Evolutionary conservation across 768 basidiomycete genomes (phyloP).

Genomic region (Gautieria morchelliformis): DNA sequence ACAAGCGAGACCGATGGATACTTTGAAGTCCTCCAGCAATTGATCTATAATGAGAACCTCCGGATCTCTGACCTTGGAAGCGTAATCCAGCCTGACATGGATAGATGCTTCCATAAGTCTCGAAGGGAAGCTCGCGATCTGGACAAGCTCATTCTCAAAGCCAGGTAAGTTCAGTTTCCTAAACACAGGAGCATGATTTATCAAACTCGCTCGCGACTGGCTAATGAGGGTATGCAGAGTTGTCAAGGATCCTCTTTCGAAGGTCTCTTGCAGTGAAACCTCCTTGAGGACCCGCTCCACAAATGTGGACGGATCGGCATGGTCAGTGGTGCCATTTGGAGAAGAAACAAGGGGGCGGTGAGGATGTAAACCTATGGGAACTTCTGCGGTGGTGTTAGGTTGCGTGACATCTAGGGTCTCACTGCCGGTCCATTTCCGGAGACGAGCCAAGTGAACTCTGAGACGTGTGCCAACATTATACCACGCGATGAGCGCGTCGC

Average conservation of each 20-base stretch:
- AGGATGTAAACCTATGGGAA: constrained; percentile 28
- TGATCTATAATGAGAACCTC: constrained; percentile 89
- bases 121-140: constrained; percentile 93
- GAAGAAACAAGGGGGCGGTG: constrained; percentile 16
- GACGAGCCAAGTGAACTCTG: constrained; percentile 66
- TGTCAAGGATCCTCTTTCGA: constrained; percentile 81
- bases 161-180: constrained; percentile 84
- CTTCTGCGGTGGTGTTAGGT: constrained; percentile 59
- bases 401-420: constrained; percentile 83
- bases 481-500: constrained; percentile 89
- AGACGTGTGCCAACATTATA: constrained; percentile 78
- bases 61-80: constrained; percentile 79
- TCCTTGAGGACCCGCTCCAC: constrained; percentile 92
- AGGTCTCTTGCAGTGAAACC: constrained; percentile 89
- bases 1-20: constrained; percentile 85
- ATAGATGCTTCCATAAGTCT: constrained; percentile 88
- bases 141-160: constrained; percentile 81
- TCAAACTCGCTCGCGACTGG: constrained; percentile 78
- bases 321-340: constrained; percentile 32
- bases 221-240: constrained; percentile 84
- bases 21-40: constrained; percentile 85
- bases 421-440: constrained; percentile 91
- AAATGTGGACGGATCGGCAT: constrained; percentile 70
- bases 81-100: constrained; percentile 81
- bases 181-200: constrained; percentile 67